Evolutionary conservation across 2,329 filamentous ascomycete genomes (phyloP), one percentile per base, ranked within the genome.

Genomic region (Calonectria ilicicola): DNA sequence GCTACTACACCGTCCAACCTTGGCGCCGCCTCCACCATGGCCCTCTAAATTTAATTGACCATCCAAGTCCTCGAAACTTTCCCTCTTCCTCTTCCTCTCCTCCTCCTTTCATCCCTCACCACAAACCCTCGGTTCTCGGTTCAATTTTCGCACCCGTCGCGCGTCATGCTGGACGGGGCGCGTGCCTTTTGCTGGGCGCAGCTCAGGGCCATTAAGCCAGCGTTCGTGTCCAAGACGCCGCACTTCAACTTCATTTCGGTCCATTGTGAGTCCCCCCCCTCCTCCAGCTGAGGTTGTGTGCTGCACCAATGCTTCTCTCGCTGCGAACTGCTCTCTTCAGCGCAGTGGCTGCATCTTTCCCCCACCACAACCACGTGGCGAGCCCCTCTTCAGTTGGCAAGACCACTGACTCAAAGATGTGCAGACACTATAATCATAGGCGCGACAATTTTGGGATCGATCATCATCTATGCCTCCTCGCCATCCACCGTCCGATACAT

Each of bases 181-280:
- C 81, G 81, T 72, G 80, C 81, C 74, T 82, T 74, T 60, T 35
- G 85, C 49, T 84, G 84, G 84, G 81, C 80, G 44, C 85, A 88
- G 78, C 70, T 90, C 73, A 85, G 84, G 82, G 82, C 85, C 70
- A 79, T 90, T 74, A 90, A 89, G 79, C 90, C 90, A 3, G 86
- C 89, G 19, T 91, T 92, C 74, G 77, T 91, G 32, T 88, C 89
- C 66, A 90, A 88, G 79, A 88, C 89, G 78, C 93, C 91, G 19
- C 91, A 92, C 77, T 93, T 96, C 84, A 95, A 94, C 85, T 97
- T 96, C 82, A 95, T 97, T 73, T 92, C 92, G 1, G 87, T 91
- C 19, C 95, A 97, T 81, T 97, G 93, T 94, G 85, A 83, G 91
- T 87, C 64, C 9, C 21, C 64, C 9, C 21, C 49, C 65, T n/a